Evolutionary conservation across 2,329 filamentous ascomycete genomes (phyloP).

Genomic region (Botrytis squamosa): DNA sequence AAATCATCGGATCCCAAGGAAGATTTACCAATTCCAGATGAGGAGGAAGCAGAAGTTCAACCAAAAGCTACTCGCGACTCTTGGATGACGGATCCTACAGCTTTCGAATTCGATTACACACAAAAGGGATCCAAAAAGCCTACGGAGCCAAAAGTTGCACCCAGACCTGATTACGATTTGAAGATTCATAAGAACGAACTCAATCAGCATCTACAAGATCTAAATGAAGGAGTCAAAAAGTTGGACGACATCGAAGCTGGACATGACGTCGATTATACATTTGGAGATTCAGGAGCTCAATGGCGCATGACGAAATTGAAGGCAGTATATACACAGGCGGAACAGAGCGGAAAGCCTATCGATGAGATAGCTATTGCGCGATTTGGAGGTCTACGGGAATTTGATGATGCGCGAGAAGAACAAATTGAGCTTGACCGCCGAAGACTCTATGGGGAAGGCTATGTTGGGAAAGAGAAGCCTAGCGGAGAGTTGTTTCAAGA

Average conservation of each 20-base stretch:
- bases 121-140: constrained; percentile 57
- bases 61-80: constrained; percentile 63
- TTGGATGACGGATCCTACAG: constrained; percentile 91
- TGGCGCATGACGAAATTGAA: constrained; percentile 98
- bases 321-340: constrained; percentile 75
- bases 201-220: constrained; percentile 64
- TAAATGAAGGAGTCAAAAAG: constrained; percentile 54
- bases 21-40: constrained; percentile 52
- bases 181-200: constrained; percentile 74
- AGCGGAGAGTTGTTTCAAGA: constrained; percentile 83
- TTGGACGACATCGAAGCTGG: constrained; percentile 53
- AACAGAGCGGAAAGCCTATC: constrained; percentile 68
- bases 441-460: constrained; percentile 78
- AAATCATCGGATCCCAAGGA: constrained; percentile 51
- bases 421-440: constrained; percentile 84
- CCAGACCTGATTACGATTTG: constrained; percentile 38
- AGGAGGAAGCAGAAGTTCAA: constrained; percentile 43
- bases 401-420: constrained; percentile 92
- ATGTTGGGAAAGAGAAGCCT: constrained; percentile 81
- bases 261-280: constrained; percentile 72
- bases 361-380: constrained; percentile 83
- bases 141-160: constrained; percentile 43
- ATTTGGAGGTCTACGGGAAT: constrained; percentile 77
- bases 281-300: constrained; percentile 84
- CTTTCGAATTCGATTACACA: constrained; percentile 80